These are phyloP conservation scores for Yamadazyma songkhlaensis DNA, from an alignment of 1,139 yeast genomes.

Conservation along the genomic window DNA sequence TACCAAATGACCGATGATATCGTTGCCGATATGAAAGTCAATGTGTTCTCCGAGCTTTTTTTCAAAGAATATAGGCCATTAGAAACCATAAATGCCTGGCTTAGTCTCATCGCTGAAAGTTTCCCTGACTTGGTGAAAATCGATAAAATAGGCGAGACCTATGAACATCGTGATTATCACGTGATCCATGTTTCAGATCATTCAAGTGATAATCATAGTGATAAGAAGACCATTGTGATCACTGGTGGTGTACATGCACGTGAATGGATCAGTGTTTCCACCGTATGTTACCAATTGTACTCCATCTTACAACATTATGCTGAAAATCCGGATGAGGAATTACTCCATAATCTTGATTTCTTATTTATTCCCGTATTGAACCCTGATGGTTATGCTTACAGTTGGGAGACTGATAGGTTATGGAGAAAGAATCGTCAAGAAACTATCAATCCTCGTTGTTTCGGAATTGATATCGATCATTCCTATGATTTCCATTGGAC, in stretches of 20 bases:
- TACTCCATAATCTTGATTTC: slow-evolving; percentile 56
- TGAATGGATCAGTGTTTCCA: slow-evolving; percentile 82
- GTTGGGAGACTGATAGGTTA: slow-evolving; percentile 77
- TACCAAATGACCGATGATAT: slow-evolving; percentile 20
- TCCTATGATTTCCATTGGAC: slow-evolving; percentile 78
- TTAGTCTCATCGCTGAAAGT: slow-evolving; percentile 48
- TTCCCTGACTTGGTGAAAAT: slow-evolving; percentile 60
- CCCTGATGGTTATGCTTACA: slow-evolving; percentile 86
- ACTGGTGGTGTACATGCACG: slow-evolving; percentile 89
- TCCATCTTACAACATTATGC: slow-evolving; percentile 52
- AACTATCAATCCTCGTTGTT: slow-evolving; percentile 63
- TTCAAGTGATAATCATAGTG: slow-evolving; percentile 38
- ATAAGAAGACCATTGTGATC: slow-evolving; percentile 67
- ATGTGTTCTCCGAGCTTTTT: slow-evolving; percentile 44
- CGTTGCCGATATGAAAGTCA: slow-evolving; percentile 15
- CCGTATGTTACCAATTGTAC: slow-evolving; percentile 62
- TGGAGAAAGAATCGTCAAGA: slow-evolving; percentile 90
- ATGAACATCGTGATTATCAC: slow-evolving; percentile 66
- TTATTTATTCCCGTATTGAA: slow-evolving; percentile 78
- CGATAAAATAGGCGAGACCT: slow-evolving; percentile 71
- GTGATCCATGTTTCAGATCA: slow-evolving; percentile 62
- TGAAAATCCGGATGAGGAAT: slow-evolving; percentile 33
- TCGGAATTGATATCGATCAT: slow-evolving; percentile 85
- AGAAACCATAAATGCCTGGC: slow-evolving; percentile 70
- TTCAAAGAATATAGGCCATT: slow-evolving; percentile 71